Evolutionary conservation across 2,329 filamentous ascomycete genomes (phyloP).

Genomic region (Gnomoniopsis smithogilvyi): DNA sequence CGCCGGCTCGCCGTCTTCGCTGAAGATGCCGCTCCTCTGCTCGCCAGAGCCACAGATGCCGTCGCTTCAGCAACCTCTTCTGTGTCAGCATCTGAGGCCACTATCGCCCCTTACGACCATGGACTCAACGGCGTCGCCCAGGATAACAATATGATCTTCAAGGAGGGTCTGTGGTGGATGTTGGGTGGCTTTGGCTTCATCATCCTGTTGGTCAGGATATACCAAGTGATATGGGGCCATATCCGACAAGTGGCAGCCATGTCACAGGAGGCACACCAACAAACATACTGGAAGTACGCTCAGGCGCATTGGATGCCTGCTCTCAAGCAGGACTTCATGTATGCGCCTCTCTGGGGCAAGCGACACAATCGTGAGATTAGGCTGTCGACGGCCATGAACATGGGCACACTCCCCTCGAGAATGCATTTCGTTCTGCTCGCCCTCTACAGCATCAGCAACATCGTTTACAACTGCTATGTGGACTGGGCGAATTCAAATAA

Average conservation of each 20-base stretch:
- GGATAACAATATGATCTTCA: slow-evolving; percentile 53
- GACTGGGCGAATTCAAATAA: slow-evolving; percentile 57
- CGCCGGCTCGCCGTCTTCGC: slow-evolving; percentile 27
- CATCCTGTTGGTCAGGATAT: slow-evolving; percentile 50
- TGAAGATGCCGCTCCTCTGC: slow-evolving; percentile 9
- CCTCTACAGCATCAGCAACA: slow-evolving; percentile 57
- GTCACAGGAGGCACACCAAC: slow-evolving; percentile 47
- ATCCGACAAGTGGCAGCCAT: slow-evolving; percentile 59
- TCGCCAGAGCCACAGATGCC: slow-evolving; percentile 5
- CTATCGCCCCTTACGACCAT: slow-evolving; percentile 54
- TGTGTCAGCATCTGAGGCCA: slow-evolving; percentile 37
- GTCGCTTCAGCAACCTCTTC: slow-evolving; percentile 2
- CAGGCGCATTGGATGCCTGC: slow-evolving; percentile 60
- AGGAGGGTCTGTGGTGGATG: slow-evolving; percentile 57
- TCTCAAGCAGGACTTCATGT: slow-evolving; percentile 60
- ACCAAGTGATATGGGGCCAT: slow-evolving; percentile 53
- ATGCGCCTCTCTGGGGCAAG: slow-evolving; percentile 62
- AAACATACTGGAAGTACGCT: slow-evolving; percentile 56
- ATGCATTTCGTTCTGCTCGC: slow-evolving; percentile 57
- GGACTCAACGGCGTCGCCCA: slow-evolving; percentile 61
- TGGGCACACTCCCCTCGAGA: slow-evolving; percentile 63
- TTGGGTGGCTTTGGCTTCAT: slow-evolving; percentile 53
- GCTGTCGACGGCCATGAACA: slow-evolving; percentile 40
- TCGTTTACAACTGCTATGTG: slow-evolving; percentile 60
- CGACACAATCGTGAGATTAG: slow-evolving; percentile 57